Base-by-base conservation (phyloP, 371 early-diverging fungal genomes). In the Umbelopsis sp. region DNA sequence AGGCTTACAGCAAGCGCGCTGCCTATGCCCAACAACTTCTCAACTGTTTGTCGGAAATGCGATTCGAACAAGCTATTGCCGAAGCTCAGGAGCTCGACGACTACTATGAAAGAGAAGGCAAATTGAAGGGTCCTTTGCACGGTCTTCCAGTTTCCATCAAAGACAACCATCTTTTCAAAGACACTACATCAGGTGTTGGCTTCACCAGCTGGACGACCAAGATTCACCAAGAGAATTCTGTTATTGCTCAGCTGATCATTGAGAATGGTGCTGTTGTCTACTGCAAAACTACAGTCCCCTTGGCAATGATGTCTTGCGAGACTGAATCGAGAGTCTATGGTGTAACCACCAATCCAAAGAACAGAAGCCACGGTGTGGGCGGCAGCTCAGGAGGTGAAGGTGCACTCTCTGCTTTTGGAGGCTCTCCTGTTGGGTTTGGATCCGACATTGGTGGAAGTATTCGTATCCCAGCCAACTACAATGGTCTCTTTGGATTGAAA, bases 71-170 rank as follows among this genome's bases (percentile, higher is more conserved):
- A 22, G 64, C 24, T 5, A 16, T 45, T n/a, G 45, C 35, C 9
- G 24, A 64, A 25, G 64, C 64, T 3, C 24, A 45, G 22, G 44
- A 44, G 5, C 44, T 64, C 10, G 64, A 64, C n/a, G 44, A 44
- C 3, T 57, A 57, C 35, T 57, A 57, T 18, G 57, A 57, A 35
- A 29, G n/a, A 12, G 57, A 57, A 37, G 57, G 57, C 14, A 64
- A 64, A 44, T n/a, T 64, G 64, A 64, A 45, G 64, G 64, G 64
- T 12, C 71, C 71, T 18, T 63, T 74, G 53, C 70, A 66, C 44
- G 74, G 74, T 11, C 12, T 74, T 11, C 74, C 74, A 16, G 38
- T 74, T 41, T 57, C 68, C 29, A 41, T 70, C 69, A 74, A 74
- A 24, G 74, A 74, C 45, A 62, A 41, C 35, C 25, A 65, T 35